A percentile compares a stretch with the other conserved stretches of the same genome.
Evolutionary conservation across 306 rosid species (phyloP).

Genomic region (Quercus variabilis): DNA sequence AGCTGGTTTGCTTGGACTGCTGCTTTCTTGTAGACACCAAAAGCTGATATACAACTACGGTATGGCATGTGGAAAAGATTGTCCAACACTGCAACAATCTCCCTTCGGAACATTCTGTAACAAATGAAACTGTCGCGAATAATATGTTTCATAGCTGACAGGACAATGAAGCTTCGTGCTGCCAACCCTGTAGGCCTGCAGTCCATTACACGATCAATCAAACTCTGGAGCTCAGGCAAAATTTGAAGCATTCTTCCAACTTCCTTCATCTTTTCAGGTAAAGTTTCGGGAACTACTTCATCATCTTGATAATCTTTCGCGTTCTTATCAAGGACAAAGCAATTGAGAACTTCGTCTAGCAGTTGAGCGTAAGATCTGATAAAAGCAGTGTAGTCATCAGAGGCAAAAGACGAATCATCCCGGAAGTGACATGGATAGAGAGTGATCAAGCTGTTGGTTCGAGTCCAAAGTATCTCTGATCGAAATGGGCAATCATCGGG

Average conservation of each 20-base stretch:
- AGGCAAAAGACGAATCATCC: constrained; percentile 31
- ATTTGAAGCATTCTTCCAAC: constrained; percentile 47
- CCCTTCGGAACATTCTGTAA: constrained; percentile 34
- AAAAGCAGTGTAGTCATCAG: constrained; percentile 38
- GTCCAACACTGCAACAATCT: constrained; percentile 49
- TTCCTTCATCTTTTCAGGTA: constrained; percentile 42
- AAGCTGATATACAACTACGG: constrained; percentile 41
- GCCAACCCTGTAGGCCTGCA: constrained; percentile 52
- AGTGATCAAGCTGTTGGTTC: constrained; percentile 50
- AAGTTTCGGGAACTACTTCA: not conserved
- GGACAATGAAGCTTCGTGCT: constrained; percentile 33
- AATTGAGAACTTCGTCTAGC: constrained; percentile 53
- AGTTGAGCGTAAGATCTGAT: constrained; percentile 56
- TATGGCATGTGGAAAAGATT: constrained; percentile 63
- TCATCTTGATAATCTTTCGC: not conserved
- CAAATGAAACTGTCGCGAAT: constrained; percentile 57
- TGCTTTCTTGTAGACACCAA: constrained; percentile 61
- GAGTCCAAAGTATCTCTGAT: constrained; percentile 45
- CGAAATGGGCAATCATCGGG: constrained; percentile 37
- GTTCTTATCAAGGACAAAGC: constrained; percentile 26
- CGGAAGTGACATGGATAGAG: constrained; percentile 57
- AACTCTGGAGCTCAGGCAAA: constrained; percentile 57
- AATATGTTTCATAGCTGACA: constrained; percentile 50
- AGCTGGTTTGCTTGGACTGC: constrained; percentile 52
- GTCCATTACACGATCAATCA: constrained; percentile 62